Conservation (phyloP, 306 rosid species). For the Calophaca sinica region DNA sequence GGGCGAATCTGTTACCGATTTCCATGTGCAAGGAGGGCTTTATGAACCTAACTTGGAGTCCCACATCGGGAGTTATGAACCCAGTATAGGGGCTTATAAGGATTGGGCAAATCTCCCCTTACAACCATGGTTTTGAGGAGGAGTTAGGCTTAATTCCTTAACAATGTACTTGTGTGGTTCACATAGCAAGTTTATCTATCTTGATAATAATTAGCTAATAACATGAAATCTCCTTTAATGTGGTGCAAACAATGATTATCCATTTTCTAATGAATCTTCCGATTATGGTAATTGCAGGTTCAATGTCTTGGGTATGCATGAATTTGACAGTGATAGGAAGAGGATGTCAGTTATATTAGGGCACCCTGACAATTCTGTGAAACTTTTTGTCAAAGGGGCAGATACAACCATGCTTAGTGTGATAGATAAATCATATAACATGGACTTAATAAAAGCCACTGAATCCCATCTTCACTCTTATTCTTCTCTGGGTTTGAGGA, state of each 20-base stretch:
- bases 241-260: neutral
- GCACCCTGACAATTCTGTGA: slow-evolving; percentile 78
- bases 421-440: slow-evolving; percentile 59
- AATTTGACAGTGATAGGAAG: slow-evolving; percentile 96
- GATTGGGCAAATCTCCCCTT: no score
- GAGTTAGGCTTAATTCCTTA: no score
- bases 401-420: slow-evolving; percentile 84
- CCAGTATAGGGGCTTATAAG: no score
- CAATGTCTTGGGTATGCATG: slow-evolving; percentile 92
- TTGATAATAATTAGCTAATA: slow-evolving; percentile 28
- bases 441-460: slow-evolving; percentile 58
- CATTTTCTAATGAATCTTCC: slow-evolving; percentile 44
- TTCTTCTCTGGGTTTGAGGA: slow-evolving; percentile 85
- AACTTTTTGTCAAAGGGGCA: slow-evolving; percentile 92
- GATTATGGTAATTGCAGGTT: slow-evolving; percentile 71
- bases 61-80: no score
- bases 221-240: slow-evolving; percentile 24
- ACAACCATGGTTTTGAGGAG: no score
- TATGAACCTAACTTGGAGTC: no score
- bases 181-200: neutral
- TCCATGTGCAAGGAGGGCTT: no score
- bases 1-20: no score
- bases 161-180: no score
- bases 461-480: slow-evolving; percentile 82
- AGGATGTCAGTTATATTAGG: slow-evolving; percentile 96